Conservation (phyloP, 768 basidiomycete species). For the Leccinum arenicola region DNA sequence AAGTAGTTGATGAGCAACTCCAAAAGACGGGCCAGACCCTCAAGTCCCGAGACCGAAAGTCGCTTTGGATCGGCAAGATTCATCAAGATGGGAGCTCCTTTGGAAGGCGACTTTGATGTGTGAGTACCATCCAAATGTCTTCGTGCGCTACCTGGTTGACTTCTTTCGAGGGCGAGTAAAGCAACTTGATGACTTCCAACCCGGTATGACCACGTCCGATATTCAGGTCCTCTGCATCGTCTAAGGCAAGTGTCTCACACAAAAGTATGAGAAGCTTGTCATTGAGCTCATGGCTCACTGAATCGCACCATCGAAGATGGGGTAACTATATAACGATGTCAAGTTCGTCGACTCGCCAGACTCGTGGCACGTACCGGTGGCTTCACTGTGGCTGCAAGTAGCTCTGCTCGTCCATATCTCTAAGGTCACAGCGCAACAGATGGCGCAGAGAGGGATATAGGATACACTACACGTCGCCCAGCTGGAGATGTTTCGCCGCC, state of each 20-base stretch:
- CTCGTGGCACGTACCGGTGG: no score
- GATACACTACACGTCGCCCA: no score
- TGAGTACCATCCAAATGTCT: constrained; percentile 83
- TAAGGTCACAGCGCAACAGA: no score
- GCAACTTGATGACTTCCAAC: constrained; percentile 71
- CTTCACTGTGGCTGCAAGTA: no score
- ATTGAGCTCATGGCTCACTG: constrained; percentile 55
- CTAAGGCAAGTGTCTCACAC: constrained; percentile 90
- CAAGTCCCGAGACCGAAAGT: constrained; percentile 63
- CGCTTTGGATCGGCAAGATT: constrained; percentile 96
- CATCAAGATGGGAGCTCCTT: constrained; percentile 95
- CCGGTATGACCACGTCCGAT: constrained; percentile 77
- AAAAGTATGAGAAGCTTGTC: constrained; percentile 70
- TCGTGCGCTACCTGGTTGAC: constrained; percentile 96
- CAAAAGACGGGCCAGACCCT: constrained; percentile 89
- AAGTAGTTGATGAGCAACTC: constrained; percentile 98
- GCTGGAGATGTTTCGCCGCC: no score
- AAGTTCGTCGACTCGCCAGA: no score
- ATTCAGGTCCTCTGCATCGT: constrained; percentile 91
- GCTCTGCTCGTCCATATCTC: no score
- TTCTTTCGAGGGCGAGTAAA: constrained; percentile 87
- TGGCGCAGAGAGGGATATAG: no score
- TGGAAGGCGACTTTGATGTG: constrained; percentile 86
- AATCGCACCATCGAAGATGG: no score
- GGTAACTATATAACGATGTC: no score